Evolutionary conservation across 2,329 filamentous ascomycete species (phyloP), one percentile per base, ranked within the genome.

Genomic region (Xylariaceae sp.): DNA sequence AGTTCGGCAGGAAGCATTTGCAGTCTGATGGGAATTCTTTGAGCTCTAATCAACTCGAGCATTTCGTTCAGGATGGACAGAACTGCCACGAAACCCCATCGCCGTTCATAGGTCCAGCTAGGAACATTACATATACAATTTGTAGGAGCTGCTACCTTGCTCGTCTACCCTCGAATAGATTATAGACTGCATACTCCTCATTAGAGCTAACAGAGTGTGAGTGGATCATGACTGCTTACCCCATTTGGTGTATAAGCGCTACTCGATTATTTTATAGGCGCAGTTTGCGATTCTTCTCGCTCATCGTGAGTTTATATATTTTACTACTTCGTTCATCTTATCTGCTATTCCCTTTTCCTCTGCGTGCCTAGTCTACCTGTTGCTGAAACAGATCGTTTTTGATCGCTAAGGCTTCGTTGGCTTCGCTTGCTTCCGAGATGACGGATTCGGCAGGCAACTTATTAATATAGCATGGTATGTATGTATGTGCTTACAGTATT

Each of bases 221-320:
- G 50, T 54, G 56, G 56, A 39, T 29, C 24, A 21, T 6, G 16
- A 48, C 16, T 39, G 16, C n/a, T 40, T 31, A n/a, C 26, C 29
- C 46, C 41, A 40, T 47, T 21, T 17, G 37, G 47, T 36, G 12
- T 17, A 29, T n/a, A 37, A 21, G 17, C 37, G 23, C 37, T 14
- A 34, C 21, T n/a, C 8, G 23, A 43, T 29, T 37, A 50, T 54
- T 52, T 17, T 21, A 17, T 39, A 61, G 40, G 50, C 58, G 58
- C 53, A 50, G 58, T 57, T 57, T 44, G 58, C 58, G 53, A 53
- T n/a, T n/a, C 46, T 24, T 31, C 16, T 40, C 37, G 28, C 16
- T 16, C 17, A n/a, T n/a, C n/a, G n/a, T n/a, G n/a, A n/a, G 16
- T 19, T 24, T 28, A 29, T 31, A 36, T 28, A 37, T 23, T 31